phyloP scores from a whole-genome alignment of 768 basidiomycete species.

The Filobasidium floriforme region DNA sequence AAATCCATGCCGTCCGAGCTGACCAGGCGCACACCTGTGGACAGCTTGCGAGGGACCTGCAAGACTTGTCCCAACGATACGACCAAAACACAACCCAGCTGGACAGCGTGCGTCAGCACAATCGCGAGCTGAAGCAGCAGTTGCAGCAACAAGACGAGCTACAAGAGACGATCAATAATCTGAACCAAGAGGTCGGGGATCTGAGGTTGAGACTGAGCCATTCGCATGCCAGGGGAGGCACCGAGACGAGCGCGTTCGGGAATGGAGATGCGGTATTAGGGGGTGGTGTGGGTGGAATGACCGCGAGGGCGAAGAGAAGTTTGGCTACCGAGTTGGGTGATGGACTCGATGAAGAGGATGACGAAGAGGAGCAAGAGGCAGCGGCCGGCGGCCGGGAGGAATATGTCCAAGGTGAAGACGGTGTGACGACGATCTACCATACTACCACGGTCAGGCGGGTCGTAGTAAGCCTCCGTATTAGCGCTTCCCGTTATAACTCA shows the following conservation, averaged over 20 bases:
- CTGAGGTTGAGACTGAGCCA: not conserved
- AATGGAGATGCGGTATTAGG: not conserved
- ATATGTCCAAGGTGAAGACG: not conserved
- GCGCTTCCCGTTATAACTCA: not conserved
- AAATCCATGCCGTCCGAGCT: not conserved
- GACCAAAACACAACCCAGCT: not conserved
- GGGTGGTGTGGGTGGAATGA: not conserved
- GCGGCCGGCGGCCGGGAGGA: not conserved
- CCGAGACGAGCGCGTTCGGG: not conserved
- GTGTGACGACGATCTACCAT: not conserved
- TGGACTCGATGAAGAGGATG: not conserved
- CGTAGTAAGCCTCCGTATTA: not conserved
- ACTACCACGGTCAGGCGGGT: not conserved
- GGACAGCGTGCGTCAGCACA: not conserved
- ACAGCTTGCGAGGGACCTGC: not conserved
- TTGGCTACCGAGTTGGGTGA: not conserved
- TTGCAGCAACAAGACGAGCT: not conserved
- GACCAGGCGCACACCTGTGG: not conserved
- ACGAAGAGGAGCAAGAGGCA: not conserved
- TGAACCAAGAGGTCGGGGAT: not conserved
- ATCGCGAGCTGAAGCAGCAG: not conserved
- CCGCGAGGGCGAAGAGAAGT: not conserved
- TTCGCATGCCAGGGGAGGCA: slow-evolving; percentile 2
- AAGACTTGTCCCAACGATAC: not conserved
- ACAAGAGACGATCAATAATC: not conserved